phyloP scores from a whole-genome alignment of 192 early-diverging fungal genomes.

The Podila verticillata region DNA sequence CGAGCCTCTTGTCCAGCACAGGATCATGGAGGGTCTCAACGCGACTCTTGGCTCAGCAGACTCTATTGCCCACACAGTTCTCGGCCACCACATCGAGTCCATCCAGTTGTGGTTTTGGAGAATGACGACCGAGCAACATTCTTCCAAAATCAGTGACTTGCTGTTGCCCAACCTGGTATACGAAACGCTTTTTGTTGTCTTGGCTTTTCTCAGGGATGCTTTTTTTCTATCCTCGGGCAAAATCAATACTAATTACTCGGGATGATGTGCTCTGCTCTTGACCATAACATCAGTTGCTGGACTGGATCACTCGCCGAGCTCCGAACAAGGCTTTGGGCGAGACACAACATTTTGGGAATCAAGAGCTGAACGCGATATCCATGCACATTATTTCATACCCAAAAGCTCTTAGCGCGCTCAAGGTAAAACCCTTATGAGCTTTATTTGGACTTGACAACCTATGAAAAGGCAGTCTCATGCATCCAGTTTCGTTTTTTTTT shows the following conservation, averaged over 20 bases:
- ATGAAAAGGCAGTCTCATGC: too few relatives aligned
- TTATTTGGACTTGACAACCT: too few relatives aligned
- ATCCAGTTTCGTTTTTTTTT: too few relatives aligned
- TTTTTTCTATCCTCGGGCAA: too few relatives aligned
- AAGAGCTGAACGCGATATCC: neutral
- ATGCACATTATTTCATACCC: neutral
- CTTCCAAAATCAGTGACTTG: neutral
- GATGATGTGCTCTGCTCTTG: neutral
- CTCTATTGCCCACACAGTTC: neutral
- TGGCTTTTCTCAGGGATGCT: too few relatives aligned
- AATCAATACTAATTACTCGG: too few relatives aligned
- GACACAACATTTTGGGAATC: neutral
- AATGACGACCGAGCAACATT: neutral
- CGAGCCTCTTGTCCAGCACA: neutral
- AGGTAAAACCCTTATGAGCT: neutral
- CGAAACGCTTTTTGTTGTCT: too few relatives aligned
- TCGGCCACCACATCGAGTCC: neutral
- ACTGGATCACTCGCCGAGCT: neutral
- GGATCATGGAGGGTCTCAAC: neutral
- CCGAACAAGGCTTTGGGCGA: neutral
- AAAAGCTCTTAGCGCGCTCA: neutral
- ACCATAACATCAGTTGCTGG: neutral
- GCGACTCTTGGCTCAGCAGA: neutral
- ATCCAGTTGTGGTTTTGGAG: neutral
- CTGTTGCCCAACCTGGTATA: neutral